Base-by-base conservation (phyloP, 1,139 yeast species). In the Geotrichum reessii region DNA sequence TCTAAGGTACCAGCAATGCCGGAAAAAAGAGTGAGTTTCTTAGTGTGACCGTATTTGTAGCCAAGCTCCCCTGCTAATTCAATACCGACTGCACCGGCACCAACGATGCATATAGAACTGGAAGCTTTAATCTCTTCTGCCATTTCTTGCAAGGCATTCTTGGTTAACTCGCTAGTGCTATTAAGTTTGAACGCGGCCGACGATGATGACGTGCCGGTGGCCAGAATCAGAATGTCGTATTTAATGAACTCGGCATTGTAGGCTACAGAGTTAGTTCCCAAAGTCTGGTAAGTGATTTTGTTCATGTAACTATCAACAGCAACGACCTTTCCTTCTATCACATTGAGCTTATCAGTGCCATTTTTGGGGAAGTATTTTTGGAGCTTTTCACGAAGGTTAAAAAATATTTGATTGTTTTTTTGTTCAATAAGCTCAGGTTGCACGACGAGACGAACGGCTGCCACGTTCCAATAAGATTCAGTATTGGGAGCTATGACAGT, bases 21-120 rank as follows among this genome's bases (percentile, higher is more conserved):
- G 2, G 55, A 22, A 44, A 24, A 56, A 3, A 56, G 50, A 4
- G 58, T 51, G 33, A 56, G 51, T 9, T 61, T 50, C 58, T 64
- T 64, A 14, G 37, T 50, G 46, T 56, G 59, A 3, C 63, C 62
- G 40, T 63, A 64, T 33, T 58, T 56, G 53, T 58, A 60, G 42
- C 61, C 65, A 55, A 65, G 64, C 46, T 65, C 67, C 4, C 63
- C 61, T 21, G 67, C 66, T 31, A 65, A 61, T 55, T 65, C 66
- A 12, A 65, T 64, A 17, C 66, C 67, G 19, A 63, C 65, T 2
- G 65, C 66, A 17, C 67, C 67, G 8, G 65, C 66, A 2, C 67
- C 67, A n/a, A 64, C 47, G 17, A 65, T 59, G n/a, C 67, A 66
- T 44, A 65, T 63, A 17, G 56, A 40, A 5, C 33, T 19, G 22